Conservation (phyloP, 1,284 basidiomycete genomes). For the Schizopora paradoxa region DNA sequence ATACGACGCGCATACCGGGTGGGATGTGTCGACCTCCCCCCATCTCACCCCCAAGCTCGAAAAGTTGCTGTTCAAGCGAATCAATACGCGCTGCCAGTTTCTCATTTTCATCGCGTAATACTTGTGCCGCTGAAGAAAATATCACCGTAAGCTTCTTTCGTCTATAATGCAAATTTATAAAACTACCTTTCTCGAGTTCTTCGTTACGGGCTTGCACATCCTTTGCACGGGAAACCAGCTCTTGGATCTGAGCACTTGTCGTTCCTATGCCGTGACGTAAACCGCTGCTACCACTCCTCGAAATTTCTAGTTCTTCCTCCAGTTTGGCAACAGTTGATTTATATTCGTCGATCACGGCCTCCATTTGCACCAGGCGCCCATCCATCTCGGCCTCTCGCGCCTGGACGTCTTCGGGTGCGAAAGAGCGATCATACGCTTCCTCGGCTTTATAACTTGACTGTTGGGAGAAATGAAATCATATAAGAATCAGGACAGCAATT, state of each 20-base stretch:
- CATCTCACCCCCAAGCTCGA: slow-evolving; percentile 69
- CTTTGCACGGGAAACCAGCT: too few species aligned
- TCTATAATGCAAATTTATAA: too few species aligned
- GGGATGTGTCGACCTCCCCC: slow-evolving; percentile 75
- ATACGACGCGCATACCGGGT: slow-evolving; percentile 63
- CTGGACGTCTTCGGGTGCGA: slow-evolving; percentile 32
- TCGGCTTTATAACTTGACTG: slow-evolving; percentile 60
- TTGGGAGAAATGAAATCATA: not conserved
- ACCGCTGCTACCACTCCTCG: slow-evolving; percentile 35
- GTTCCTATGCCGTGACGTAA: slow-evolving; percentile 23
- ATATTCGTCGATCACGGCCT: slow-evolving; percentile 49
- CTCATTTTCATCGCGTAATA: too few species aligned
- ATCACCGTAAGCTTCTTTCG: too few species aligned
- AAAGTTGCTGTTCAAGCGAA: slow-evolving; percentile 62
- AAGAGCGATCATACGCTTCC: slow-evolving; percentile 31
- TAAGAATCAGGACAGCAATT: not conserved
- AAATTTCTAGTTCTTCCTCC: slow-evolving; percentile 37
- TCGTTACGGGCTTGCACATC: slow-evolving; percentile 25
- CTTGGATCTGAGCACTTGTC: too few species aligned
- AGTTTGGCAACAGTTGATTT: slow-evolving; percentile 43
- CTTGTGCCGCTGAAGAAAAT: too few species aligned
- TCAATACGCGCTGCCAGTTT: slow-evolving; percentile 34
- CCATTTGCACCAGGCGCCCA: slow-evolving; percentile 51
- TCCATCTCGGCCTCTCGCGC: slow-evolving; percentile 13
- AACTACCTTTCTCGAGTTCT: not conserved